phyloP scores from a whole-genome alignment of 2,329 filamentous ascomycete genomes.

The Colletotrichum plurivorum region DNA sequence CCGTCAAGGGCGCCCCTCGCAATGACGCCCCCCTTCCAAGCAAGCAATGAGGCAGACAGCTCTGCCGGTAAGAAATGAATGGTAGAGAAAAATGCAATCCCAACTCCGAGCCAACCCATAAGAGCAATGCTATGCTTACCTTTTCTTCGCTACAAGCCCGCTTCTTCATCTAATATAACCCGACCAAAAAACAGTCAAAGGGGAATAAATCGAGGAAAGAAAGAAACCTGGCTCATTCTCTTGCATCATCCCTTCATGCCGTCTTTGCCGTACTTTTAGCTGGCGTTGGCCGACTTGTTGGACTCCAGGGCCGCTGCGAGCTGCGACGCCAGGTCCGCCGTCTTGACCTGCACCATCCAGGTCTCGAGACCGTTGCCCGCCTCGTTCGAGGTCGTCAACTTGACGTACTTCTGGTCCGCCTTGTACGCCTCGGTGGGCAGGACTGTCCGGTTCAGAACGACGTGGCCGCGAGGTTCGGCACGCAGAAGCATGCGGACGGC shows the following conservation, averaged over 20 bases:
- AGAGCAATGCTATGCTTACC: slow-evolving; percentile 41
- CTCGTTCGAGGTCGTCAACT: slow-evolving; percentile 70
- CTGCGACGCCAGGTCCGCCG: slow-evolving; percentile 64
- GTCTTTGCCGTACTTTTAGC: slow-evolving; percentile 48
- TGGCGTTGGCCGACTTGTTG: slow-evolving; percentile 70
- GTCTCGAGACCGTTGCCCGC: slow-evolving; percentile 73
- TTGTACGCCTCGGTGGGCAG: slow-evolving; percentile 75
- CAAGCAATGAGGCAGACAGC: slow-evolving; percentile 3
- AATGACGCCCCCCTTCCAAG: neutral
- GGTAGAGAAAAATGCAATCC: slow-evolving; percentile 2
- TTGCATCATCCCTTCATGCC: slow-evolving; percentile 19
- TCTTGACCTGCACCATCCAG: slow-evolving; percentile 81
- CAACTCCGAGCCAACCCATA: slow-evolving; percentile 28
- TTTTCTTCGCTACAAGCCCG: slow-evolving; percentile 31
- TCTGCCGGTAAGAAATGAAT: slow-evolving; percentile 8
- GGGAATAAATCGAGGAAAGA: slow-evolving; percentile 18
- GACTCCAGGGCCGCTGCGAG: slow-evolving; percentile 36
- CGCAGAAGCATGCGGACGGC: slow-evolving; percentile 79
- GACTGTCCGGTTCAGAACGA: slow-evolving; percentile 80
- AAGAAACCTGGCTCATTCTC: slow-evolving; percentile 24
- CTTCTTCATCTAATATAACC: slow-evolving; percentile 37
- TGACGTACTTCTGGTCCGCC: slow-evolving; percentile 72
- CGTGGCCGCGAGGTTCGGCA: slow-evolving; percentile 80
- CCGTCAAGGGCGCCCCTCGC: slow-evolving; percentile 3
- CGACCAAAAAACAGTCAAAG: slow-evolving; percentile 25